Evolutionary conservation across 1,139 yeast species (phyloP), one percentile per base, ranked within the genome.

Genomic region (Protomyces lactucae-debilis): DNA sequence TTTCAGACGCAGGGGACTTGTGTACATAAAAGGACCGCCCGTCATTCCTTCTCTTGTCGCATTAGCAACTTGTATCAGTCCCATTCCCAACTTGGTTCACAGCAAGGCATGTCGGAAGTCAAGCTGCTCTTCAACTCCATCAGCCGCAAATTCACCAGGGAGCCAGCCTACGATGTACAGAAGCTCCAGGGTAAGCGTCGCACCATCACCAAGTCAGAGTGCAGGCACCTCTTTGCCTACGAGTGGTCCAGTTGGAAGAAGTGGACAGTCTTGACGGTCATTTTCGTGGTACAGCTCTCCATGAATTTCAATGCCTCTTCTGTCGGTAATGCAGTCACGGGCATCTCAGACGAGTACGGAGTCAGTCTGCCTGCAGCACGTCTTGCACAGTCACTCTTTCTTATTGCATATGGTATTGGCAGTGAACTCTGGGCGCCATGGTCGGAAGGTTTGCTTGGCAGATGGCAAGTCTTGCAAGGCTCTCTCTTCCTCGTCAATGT

Each of bases 391-490:
- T 74, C 75, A 76, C 71, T 76, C 25, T 77, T 77, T 65, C 72
- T 77, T 65, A 72, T 77, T 8, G 72, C 76, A 16, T 77, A 77
- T 69, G 79, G 78, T 4, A 73, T 77, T 67, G 79, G 79, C 3
- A 76, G 79, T 69, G 79, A 77, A 66, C 71, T 77, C 60, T 77
- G 79, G 79, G 79, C 79, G 12, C 79, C 79, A 3, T 76, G 79
- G 79, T 73, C 76, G 57, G 79, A 76, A 70, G 79, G 76, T 66
- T 18, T 43, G 48, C 74, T 70, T 53, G 79, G 79, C 5, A 69
- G 79, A 60, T 75, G 77, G 77, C 77, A 77, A 28, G 71, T 76
- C 55, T 71, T 76, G 75, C 79, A 76, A 69, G 61, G 70, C 45
- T 72, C 76, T 57, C 70, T 76, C 67, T 72, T 75, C 52, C 69